These are phyloP conservation scores for Candida ipomoeae DNA, from an alignment of 805 yeast genomes.

Conservation along the genomic window DNA sequence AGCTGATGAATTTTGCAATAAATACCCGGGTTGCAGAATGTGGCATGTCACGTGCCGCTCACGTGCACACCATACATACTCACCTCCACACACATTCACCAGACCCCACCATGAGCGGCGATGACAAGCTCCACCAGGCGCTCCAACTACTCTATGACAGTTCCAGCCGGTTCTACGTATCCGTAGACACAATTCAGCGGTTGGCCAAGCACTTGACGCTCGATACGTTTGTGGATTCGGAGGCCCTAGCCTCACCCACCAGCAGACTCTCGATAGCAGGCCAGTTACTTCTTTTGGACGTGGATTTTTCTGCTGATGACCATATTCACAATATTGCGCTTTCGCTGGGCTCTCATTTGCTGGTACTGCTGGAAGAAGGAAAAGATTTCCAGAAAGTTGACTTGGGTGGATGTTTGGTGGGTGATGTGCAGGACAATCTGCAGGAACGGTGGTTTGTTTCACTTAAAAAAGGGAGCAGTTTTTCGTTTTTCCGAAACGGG, in stretches of 20 bases:
- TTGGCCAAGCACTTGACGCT: conserved; percentile 38
- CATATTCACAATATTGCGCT: conserved; percentile 28
- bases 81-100: background rate
- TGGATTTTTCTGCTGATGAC: conserved; percentile 30
- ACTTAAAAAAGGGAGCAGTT: background rate
- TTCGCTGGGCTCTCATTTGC: conserved; percentile 32
- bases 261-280: conserved; percentile 40
- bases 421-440: background rate
- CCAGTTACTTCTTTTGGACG: conserved; percentile 35
- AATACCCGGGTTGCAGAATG: too few relatives aligned
- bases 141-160: conserved; percentile 28
- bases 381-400: background rate
- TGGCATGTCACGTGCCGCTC: background rate
- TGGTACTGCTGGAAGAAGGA: background rate
- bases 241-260: conserved; percentile 19
- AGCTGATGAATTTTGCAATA: too few relatives aligned
- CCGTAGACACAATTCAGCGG: conserved; percentile 36
- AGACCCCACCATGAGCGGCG: conserved; percentile 3
- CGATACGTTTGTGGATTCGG: conserved; percentile 40
- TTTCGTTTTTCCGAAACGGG: conserved; percentile 17
- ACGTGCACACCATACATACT: background rate
- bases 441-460: background rate
- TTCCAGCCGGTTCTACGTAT: conserved; percentile 27
- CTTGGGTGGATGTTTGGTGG: background rate
- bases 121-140: conserved; percentile 12